A percentile compares a stretch with the other conserved stretches of the same genome.
Evolutionary conservation across 2,329 filamentous ascomycete species (phyloP).

Genomic region (Fusarium xyrophilum): DNA sequence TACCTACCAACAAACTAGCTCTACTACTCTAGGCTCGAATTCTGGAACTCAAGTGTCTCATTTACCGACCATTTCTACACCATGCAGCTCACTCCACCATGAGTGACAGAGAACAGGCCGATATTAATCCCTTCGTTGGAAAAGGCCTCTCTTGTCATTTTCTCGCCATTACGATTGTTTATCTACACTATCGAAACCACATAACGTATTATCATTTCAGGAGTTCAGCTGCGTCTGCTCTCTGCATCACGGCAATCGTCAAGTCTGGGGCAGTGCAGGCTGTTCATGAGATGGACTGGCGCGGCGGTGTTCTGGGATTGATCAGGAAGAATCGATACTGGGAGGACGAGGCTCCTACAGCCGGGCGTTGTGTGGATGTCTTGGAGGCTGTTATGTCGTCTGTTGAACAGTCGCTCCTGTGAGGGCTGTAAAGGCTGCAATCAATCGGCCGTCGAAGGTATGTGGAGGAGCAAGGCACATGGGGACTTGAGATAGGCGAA

Average conservation of each 20-base stretch:
- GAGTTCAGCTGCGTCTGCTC: background rate
- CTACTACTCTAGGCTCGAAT: background rate
- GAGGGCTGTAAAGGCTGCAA: too few relatives aligned
- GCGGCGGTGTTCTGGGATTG: background rate
- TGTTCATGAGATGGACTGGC: background rate
- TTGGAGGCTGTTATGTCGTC: background rate
- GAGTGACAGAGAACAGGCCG: background rate
- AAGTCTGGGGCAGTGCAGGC: background rate
- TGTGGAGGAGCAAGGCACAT: too few relatives aligned
- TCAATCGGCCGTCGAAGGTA: rapidly evolving
- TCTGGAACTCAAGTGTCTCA: background rate
- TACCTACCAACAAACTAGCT: background rate
- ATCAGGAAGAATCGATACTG: background rate
- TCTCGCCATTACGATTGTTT: background rate
- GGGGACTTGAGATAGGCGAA: too few relatives aligned
- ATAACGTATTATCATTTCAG: background rate
- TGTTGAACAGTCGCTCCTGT: background rate
- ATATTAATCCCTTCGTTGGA: background rate
- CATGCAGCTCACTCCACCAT: background rate
- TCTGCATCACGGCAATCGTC: background rate
- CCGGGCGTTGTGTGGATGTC: background rate
- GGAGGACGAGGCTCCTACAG: background rate
- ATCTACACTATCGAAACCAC: background rate
- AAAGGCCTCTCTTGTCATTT: background rate
- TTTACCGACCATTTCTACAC: background rate